Base-by-base conservation (phyloP, 352 stramenopile species). In the Phytophthora boehmeriae region DNA sequence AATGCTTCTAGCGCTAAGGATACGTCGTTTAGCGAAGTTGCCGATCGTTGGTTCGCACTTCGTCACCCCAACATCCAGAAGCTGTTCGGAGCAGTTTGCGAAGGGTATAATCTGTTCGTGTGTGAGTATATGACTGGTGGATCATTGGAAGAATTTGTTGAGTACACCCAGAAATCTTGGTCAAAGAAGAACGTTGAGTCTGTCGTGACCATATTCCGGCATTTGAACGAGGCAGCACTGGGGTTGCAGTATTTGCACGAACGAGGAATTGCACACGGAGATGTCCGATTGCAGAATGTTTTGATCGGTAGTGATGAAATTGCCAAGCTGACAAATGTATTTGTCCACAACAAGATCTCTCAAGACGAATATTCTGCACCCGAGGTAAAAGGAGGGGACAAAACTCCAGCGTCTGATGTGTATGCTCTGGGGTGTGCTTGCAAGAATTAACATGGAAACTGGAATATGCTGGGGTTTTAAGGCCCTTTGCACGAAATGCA, bases 211-310 rank as follows among this genome's bases (percentile, higher is more conserved):
- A 9, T 30, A 1, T 32, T 17, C 32, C 54, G 25, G 11, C 10
- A 48, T n/a, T 5, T 53, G 27, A 49, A 52, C n/a, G 43, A 67
- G 14, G 51, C 42, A 13, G 44, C 51, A 8, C 16, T 62, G 5
- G 59, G 59, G 9, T 19, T 67, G 5, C 42, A 62, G n/a, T 67
- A 62, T 17, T 44, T 67, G 13, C 59, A 61, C 10, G 32, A 67
- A 16, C 50, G 45, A 2, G 27, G 25, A 1, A 52, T 58, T 17
- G 28, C 45, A 1, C 55, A 57, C 10, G 46, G 36, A 23, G 36
- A 57, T 20, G 20, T 57, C 8, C 19, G 55, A 27, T 2, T 51
- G 11, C 20, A 44, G 38, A 63, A 62, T 20, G 42, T 63, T 9
- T 34, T 68, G 16, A 41, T 68, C 1, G 52, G 36, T 5, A 50